These are phyloP conservation scores for Boletus insuetus DNA, from an alignment of 768 basidiomycete genomes.

Conservation along the genomic window DNA sequence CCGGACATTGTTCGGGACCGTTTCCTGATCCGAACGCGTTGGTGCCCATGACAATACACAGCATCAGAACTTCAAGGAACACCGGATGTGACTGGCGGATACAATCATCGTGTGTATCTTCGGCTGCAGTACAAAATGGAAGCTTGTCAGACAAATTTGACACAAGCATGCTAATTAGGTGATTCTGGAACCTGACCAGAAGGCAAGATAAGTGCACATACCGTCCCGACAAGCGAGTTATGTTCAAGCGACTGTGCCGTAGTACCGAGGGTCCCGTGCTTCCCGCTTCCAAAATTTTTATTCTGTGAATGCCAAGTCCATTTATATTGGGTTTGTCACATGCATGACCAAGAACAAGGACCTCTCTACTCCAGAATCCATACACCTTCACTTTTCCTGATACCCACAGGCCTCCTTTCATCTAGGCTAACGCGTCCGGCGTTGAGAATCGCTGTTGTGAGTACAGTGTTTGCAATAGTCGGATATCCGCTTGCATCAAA, in stretches of 20 bases:
- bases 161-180: no score
- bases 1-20: conserved; percentile 4
- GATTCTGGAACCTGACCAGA: no score
- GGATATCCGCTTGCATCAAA: conserved; percentile 82
- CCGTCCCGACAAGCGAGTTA: no score
- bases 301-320: no score
- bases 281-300: no score
- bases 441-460: conserved; percentile 85
- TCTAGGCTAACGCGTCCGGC: conserved; percentile 89
- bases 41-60: conserved; percentile 17
- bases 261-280: no score
- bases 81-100: background rate
- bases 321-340: no score
- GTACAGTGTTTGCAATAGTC: conserved; percentile 84
- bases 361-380: conserved; percentile 67
- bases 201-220: no score
- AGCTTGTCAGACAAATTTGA: no score
- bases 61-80: conserved; percentile 2
- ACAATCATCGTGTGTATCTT: no score
- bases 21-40: conserved; percentile 11
- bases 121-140: no score
- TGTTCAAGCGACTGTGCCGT: no score
- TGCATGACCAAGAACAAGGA: background rate
- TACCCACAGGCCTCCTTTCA: conserved; percentile 80
- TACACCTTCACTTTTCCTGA: conserved; percentile 59